These are phyloP conservation scores for Lactarius indigo DNA, from an alignment of 768 basidiomycete species.

Conservation along the genomic window DNA sequence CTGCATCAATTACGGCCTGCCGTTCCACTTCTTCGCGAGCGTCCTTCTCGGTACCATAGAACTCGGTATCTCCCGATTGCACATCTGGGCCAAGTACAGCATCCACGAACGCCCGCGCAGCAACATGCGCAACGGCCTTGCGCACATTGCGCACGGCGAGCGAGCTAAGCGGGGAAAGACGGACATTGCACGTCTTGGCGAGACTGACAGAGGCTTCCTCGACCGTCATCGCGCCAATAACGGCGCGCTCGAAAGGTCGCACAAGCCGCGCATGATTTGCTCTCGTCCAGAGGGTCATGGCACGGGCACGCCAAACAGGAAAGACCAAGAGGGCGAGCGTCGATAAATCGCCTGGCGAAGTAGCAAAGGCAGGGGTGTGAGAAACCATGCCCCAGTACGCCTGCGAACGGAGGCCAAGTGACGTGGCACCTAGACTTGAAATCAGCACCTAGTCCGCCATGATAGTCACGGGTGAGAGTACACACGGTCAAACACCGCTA, in stretches of 20 bases:
- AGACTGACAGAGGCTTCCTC: constrained; percentile 51
- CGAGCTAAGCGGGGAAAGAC: constrained; percentile 39
- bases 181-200: constrained; percentile 30
- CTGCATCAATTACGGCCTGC: constrained; percentile 51
- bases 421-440: constrained; percentile 29
- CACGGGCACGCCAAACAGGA: constrained; percentile 42
- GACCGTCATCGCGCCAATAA: constrained; percentile 48
- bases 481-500: constrained; percentile 40
- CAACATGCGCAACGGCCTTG: constrained; percentile 49
- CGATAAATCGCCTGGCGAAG: constrained; percentile 46
- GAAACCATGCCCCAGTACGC: constrained; percentile 53
- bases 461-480: not conserved
- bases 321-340: constrained; percentile 57
- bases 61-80: constrained; percentile 21
- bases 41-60: constrained; percentile 32
- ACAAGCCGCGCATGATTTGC: constrained; percentile 33
- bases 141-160: constrained; percentile 51
- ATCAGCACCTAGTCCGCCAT: constrained; percentile 3
- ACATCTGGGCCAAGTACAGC: constrained; percentile 33
- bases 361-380: constrained; percentile 38
- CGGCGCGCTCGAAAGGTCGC: constrained; percentile 51
- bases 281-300: constrained; percentile 44
- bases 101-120: constrained; percentile 53
- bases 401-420: constrained; percentile 43
- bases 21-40: constrained; percentile 40